These are phyloP conservation scores for Endocalyx cinctus DNA, from an alignment of 2,329 filamentous ascomycete genomes.

Conservation along the genomic window DNA sequence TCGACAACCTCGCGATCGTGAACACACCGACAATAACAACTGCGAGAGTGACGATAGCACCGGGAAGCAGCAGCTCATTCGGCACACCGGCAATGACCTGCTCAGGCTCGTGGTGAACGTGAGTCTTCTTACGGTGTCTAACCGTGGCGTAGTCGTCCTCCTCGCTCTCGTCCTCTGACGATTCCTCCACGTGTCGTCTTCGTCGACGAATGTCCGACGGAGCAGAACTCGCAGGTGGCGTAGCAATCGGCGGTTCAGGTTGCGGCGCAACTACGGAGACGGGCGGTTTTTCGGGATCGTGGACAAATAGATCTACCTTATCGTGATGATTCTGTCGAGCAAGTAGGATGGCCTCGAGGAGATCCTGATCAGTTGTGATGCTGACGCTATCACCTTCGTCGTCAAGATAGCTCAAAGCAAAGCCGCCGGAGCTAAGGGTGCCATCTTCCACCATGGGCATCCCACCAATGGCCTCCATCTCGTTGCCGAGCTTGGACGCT, in stretches of 20 bases:
- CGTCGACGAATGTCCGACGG: slow-evolving; percentile 44
- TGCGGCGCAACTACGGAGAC: slow-evolving; percentile 56
- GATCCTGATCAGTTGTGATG: slow-evolving; percentile 91
- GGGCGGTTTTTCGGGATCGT: slow-evolving; percentile 86
- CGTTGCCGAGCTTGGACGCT: slow-evolving; percentile 75
- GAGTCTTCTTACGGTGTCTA: slow-evolving; percentile 43
- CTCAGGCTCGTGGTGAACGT: slow-evolving; percentile 51
- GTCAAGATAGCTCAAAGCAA: slow-evolving; percentile 91
- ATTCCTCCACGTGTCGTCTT: slow-evolving; percentile 33
- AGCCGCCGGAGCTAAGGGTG: slow-evolving; percentile 70
- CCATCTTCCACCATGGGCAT: slow-evolving; percentile 73
- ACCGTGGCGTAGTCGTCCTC: slow-evolving; percentile 47
- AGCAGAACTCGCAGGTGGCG: slow-evolving; percentile 45
- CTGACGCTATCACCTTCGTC: slow-evolving; percentile 96
- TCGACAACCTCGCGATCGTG: slow-evolving; percentile 68
- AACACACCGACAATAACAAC: slow-evolving; percentile 94
- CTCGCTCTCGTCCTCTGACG: slow-evolving; percentile 55
- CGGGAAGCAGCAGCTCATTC: slow-evolving; percentile 88
- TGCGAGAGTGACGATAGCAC: slow-evolving; percentile 90
- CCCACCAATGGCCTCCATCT: slow-evolving; percentile 81
- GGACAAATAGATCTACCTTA: slow-evolving; percentile 96
- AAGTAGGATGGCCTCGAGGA: slow-evolving; percentile 82
- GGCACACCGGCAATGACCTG: slow-evolving; percentile 88
- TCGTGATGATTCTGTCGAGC: slow-evolving; percentile 74
- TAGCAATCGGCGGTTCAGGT: slow-evolving; percentile 35